phyloP scores from a whole-genome alignment of 78 protist genomes.

The Dictyostelium citrinum region DNA sequence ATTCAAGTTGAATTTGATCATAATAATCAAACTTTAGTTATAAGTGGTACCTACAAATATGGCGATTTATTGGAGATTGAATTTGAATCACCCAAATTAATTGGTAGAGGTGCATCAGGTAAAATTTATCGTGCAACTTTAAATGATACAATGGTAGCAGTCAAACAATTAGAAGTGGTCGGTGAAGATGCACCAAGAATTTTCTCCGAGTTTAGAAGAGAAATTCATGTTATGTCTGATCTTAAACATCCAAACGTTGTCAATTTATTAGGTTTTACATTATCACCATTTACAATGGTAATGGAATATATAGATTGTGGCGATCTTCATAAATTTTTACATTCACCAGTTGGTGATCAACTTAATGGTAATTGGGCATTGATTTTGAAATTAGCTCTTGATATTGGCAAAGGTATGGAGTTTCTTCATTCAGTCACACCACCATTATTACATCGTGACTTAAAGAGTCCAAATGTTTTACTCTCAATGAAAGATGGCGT shows the following conservation, averaged over 20 bases:
- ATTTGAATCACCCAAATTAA: constrained; percentile 18
- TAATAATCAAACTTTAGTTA: not conserved
- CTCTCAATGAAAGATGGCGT: constrained; percentile 19
- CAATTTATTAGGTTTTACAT: constrained; percentile 57
- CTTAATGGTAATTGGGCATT: constrained; percentile 35
- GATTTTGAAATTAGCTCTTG: constrained; percentile 56
- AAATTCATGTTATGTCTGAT: constrained; percentile 75
- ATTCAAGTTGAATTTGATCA: not conserved
- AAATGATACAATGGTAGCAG: constrained; percentile 66
- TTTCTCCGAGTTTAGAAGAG: constrained; percentile 68
- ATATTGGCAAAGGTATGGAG: constrained; percentile 75
- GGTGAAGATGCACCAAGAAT: constrained; percentile 79
- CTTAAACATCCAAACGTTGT: constrained; percentile 67
- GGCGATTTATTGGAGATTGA: not conserved
- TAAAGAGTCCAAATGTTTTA: constrained; percentile 72
- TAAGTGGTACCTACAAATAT: not conserved
- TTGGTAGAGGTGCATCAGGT: constrained; percentile 82
- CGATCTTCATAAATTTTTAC: constrained; percentile 64
- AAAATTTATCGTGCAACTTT: constrained; percentile 47
- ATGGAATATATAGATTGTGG: constrained; percentile 80
- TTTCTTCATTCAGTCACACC: constrained; percentile 75
- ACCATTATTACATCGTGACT: constrained; percentile 70
- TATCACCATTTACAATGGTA: constrained; percentile 64
- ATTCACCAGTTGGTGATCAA: constrained; percentile 19
- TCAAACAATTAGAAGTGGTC: constrained; percentile 54